Conservation (phyloP, 768 basidiomycete species). For the Rhodotorula toruloides region DNA sequence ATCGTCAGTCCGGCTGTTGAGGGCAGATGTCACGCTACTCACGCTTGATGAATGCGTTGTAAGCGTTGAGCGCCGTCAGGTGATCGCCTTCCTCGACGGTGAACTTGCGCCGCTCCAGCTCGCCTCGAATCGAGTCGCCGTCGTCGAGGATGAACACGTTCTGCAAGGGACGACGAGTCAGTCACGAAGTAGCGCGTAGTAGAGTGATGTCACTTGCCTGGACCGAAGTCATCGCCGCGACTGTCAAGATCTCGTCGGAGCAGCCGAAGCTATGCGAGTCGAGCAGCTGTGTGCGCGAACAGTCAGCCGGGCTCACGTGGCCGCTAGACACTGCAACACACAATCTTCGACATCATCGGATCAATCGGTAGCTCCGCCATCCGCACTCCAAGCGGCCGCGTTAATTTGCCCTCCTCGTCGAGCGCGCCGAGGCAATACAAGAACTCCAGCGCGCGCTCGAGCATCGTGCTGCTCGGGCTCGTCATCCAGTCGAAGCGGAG, state of each 20-base stretch:
- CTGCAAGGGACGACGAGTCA: constrained; percentile 48
- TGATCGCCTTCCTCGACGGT: constrained; percentile 99
- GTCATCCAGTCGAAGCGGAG: constrained; percentile 96
- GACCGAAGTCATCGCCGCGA: constrained; percentile 89
- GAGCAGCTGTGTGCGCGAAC: constrained; percentile 60
- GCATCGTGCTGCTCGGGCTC: constrained; percentile 75
- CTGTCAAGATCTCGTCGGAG: constrained; percentile 90
- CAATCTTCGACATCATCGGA: constrained; percentile 88
- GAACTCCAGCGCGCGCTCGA: constrained; percentile 78
- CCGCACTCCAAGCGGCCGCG: constrained; percentile 71
- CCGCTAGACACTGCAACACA: constrained; percentile 48
- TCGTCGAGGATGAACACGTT: constrained; percentile 86
- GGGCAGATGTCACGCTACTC: constrained; percentile 40
- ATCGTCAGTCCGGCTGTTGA: not conserved
- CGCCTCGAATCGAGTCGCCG: constrained; percentile 77
- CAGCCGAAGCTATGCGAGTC: constrained; percentile 77
- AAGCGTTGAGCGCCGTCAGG: constrained; percentile 85
- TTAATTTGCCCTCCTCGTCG: constrained; percentile 60
- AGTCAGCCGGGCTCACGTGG: not conserved
- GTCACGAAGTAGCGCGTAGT: not conserved
- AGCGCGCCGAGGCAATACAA: constrained; percentile 76
- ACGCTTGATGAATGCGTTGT: constrained; percentile 83
- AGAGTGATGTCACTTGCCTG: constrained; percentile 55
- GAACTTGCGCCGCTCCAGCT: constrained; percentile 89
- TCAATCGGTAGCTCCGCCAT: constrained; percentile 94